Conservation (phyloP, 768 basidiomycete genomes). For the Boletus sp. region DNA sequence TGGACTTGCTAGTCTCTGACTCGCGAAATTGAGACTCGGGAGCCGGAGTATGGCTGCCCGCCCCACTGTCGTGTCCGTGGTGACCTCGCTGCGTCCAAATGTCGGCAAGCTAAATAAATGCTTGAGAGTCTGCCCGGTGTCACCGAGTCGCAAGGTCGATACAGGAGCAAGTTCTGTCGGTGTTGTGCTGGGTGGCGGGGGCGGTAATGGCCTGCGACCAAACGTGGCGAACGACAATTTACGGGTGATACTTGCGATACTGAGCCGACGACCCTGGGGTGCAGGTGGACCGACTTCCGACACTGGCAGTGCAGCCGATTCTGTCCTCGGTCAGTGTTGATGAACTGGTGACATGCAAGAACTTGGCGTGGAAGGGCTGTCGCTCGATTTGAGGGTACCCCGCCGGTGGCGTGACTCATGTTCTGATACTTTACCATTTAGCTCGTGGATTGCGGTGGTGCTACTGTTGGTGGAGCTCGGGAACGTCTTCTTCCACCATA, state of each 20-base stretch:
- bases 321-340: conserved; percentile 22
- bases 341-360: conserved; percentile 16
- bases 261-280: conserved; percentile 19
- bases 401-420: neutral
- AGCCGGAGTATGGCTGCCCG: conserved; percentile 7
- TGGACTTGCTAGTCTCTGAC: neutral
- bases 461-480: conserved; percentile 11
- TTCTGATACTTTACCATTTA: conserved; percentile 1
- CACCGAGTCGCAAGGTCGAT: conserved; percentile 8
- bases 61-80: neutral
- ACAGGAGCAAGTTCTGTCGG: conserved; percentile 19
- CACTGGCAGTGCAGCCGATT: conserved; percentile 11
- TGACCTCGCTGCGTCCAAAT: conserved; percentile 8
- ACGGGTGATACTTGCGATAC: conserved; percentile 31
- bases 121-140: conserved; percentile 14
- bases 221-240: conserved; percentile 33
- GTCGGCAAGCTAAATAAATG: conserved; percentile 29
- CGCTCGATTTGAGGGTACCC: conserved; percentile 9
- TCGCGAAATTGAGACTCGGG: conserved; percentile 13
- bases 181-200: too few species aligned
- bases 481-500: conserved; percentile 31
- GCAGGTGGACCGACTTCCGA: conserved; percentile 9
- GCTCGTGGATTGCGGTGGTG: conserved; percentile 10
- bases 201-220: conserved; percentile 19
- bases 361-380: conserved; percentile 22